A percentile compares a stretch with the other conserved stretches of the same genome.
Evolutionary conservation across 164 flowering plant species (phyloP).

Genomic region (Vitis rupestris): DNA sequence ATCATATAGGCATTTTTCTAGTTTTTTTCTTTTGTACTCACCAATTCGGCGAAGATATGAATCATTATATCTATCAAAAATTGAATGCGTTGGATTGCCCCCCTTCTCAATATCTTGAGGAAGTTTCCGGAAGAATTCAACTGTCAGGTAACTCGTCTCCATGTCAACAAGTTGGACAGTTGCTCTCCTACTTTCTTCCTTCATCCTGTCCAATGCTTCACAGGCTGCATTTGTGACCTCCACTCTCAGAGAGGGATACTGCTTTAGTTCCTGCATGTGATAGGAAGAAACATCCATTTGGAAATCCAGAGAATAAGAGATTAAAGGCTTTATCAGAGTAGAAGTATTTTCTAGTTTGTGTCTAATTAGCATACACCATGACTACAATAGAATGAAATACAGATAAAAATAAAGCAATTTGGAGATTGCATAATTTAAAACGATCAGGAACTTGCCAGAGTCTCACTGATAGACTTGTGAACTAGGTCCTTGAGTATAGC

Average conservation of each 20-base stretch:
- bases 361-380: background rate
- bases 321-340: background rate
- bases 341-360: background rate
- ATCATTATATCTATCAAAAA: conserved; percentile 52
- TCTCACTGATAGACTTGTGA: conserved; percentile 47
- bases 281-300: background rate
- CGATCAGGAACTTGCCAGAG: conserved; percentile 30
- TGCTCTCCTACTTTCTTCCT: conserved; percentile 44
- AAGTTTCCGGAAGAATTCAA: conserved; percentile 50
- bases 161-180: conserved; percentile 50
- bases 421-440: background rate
- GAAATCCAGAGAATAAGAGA: too few relatives aligned
- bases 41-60: conserved; percentile 50
- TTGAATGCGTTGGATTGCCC: conserved; percentile 52
- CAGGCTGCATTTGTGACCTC: conserved; percentile 44
- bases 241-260: conserved; percentile 43
- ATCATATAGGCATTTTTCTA: too few relatives aligned
- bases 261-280: conserved; percentile 40
- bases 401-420: background rate
- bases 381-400: background rate
- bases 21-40: conserved; percentile 11
- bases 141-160: conserved; percentile 46
- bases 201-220: conserved; percentile 46
- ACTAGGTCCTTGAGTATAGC: conserved; percentile 50
- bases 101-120: conserved; percentile 56